Evolutionary conservation across 805 yeast species (phyloP).

Genomic region (Zygotorulaspora sp.): DNA sequence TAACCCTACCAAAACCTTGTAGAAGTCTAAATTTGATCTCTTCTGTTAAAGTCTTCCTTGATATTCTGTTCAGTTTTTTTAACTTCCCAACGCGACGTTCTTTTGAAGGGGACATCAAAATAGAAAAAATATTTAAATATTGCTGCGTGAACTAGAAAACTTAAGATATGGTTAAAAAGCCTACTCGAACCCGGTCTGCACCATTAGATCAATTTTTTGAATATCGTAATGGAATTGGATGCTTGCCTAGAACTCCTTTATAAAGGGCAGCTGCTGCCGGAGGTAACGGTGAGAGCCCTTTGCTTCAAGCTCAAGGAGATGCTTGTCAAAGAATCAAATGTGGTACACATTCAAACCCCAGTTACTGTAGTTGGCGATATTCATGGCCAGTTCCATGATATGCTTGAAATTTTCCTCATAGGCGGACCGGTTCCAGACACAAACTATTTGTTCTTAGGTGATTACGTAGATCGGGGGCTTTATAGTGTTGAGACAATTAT

Average conservation of each 20-base stretch:
- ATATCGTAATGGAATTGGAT: constrained; percentile 50
- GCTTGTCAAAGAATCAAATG: constrained; percentile 76
- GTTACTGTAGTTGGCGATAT: constrained; percentile 96
- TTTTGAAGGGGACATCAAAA: constrained; percentile 3
- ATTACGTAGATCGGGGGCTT: constrained; percentile 93
- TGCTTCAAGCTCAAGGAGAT: constrained; percentile 82
- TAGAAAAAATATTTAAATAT: not conserved
- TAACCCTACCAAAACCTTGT: too few species aligned
- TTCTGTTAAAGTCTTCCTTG: too few species aligned
- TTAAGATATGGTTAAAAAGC: too few species aligned
- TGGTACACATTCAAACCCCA: constrained; percentile 77
- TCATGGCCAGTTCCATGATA: constrained; percentile 94
- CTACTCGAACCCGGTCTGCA: too few species aligned
- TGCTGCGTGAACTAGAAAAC: constrained; percentile 1
- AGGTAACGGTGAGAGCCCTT: constrained; percentile 61
- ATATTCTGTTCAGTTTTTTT: too few species aligned
- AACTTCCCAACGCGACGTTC: not conserved
- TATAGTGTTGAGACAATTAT: constrained; percentile 92
- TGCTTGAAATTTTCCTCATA: constrained; percentile 85
- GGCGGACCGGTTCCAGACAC: constrained; percentile 94
- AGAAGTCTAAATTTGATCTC: too few species aligned
- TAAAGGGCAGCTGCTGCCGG: constrained; percentile 62
- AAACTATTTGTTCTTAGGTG: constrained; percentile 88
- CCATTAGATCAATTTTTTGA: not conserved
- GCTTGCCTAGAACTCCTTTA: constrained; percentile 64